phyloP scores from a whole-genome alignment of 2,329 filamentous ascomycete genomes.

The Keithomyces neogunnii region DNA sequence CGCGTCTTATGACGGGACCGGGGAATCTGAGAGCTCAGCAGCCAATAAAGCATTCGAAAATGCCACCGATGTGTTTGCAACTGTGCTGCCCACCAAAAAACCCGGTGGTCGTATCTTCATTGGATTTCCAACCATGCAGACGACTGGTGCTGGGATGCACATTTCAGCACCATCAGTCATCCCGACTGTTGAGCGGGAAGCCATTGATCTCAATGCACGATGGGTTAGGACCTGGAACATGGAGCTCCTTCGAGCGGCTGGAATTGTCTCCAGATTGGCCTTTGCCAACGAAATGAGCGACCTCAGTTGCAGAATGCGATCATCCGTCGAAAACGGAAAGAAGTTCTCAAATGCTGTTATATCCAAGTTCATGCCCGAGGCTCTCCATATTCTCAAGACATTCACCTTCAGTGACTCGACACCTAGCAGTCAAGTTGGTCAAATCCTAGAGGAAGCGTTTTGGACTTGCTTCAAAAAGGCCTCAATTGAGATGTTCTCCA shows the following conservation, averaged over 20 bases:
- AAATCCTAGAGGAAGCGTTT: conserved; percentile 88
- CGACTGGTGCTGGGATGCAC: conserved; percentile 86
- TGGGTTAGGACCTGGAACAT: conserved; percentile 95
- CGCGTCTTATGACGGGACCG: conserved; percentile 77
- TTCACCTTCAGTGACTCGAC: conserved; percentile 89
- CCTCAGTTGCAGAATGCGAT: conserved; percentile 53
- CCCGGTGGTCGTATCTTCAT: conserved; percentile 85
- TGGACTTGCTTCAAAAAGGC: conserved; percentile 84
- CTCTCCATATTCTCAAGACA: conserved; percentile 74
- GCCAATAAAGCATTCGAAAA: conserved; percentile 39
- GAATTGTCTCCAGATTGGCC: conserved; percentile 80
- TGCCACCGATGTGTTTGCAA: conserved; percentile 73
- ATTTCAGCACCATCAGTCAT: conserved; percentile 95
- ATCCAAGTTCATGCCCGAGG: conserved; percentile 62
- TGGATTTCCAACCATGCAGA: conserved; percentile 95
- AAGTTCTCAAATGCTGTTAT: conserved; percentile 57
- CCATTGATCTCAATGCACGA: conserved; percentile 90
- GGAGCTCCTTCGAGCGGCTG: conserved; percentile 84
- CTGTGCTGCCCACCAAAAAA: conserved; percentile 80
- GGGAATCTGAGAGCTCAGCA: conserved; percentile 50
- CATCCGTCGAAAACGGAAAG: conserved; percentile 32
- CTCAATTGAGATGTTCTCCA: conserved; percentile 81
- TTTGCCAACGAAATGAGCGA: conserved; percentile 82
- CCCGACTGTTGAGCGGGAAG: conserved; percentile 92
- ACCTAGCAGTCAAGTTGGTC: conserved; percentile 72